Conservation (phyloP, 2,329 filamentous ascomycete species). For the Penicillium sp. region DNA sequence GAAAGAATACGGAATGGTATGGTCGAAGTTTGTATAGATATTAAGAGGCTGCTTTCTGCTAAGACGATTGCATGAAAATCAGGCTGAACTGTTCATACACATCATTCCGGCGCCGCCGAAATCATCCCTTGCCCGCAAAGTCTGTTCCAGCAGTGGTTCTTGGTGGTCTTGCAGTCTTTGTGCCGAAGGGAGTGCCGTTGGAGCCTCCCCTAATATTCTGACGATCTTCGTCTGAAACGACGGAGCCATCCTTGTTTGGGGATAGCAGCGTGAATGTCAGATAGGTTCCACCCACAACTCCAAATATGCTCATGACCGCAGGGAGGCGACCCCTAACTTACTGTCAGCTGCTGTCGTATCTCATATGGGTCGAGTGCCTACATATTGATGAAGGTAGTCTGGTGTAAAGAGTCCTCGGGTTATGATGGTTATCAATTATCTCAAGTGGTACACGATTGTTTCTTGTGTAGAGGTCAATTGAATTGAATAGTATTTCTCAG, state of each 20-base stretch:
- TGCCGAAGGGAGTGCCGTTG: conserved; percentile 7
- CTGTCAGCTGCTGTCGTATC: not conserved
- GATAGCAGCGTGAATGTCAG: conserved; percentile 1
- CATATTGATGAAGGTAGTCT: not conserved
- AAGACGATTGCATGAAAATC: too few relatives aligned
- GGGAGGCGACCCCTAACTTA: not conserved
- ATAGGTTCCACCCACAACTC: conserved; percentile 2
- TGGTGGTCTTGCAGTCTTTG: conserved; percentile 3
- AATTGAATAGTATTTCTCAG: not conserved
- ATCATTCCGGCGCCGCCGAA: not conserved
- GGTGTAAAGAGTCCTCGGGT: not conserved
- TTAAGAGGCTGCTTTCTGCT: too few relatives aligned
- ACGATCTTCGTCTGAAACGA: conserved; percentile 6
- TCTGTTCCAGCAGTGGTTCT: conserved; percentile 2
- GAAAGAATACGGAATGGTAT: too few relatives aligned
- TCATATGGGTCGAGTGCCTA: not conserved
- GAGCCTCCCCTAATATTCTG: conserved; percentile 1
- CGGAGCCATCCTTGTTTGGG: conserved; percentile 6
- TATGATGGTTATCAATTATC: not conserved
- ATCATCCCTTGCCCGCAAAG: not conserved
- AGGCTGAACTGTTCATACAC: not conserved
- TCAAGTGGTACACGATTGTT: not conserved
- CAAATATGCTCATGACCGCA: not conserved
- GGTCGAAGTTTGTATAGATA: too few relatives aligned
- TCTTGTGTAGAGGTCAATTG: not conserved